A percentile compares a stretch with the other conserved stretches of the same genome.
phyloP scores from a whole-genome alignment of 805 yeast genomes.

The Lipomyces anomalus region DNA sequence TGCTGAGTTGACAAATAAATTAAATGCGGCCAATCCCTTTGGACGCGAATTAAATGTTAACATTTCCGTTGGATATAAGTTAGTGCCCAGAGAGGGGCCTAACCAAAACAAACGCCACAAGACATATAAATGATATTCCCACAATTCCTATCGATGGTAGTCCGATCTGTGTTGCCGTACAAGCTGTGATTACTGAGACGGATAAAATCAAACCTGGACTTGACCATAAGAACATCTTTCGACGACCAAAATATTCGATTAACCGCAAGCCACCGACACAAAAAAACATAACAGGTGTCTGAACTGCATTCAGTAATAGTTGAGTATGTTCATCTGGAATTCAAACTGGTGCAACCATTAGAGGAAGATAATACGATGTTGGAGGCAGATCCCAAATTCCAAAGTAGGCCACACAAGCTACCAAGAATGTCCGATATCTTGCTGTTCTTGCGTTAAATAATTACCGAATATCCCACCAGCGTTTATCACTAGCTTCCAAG shows the following conservation, averaged over 20 bases:
- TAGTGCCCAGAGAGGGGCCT: neutral
- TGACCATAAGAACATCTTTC: conserved; percentile 34
- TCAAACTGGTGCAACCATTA: conserved; percentile 49
- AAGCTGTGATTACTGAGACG: too few relatives aligned
- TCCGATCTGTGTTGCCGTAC: too few relatives aligned
- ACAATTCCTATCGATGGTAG: too few relatives aligned
- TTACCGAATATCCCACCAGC: too few relatives aligned
- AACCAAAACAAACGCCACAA: neutral
- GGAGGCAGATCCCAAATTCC: too few relatives aligned
- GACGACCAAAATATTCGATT: conserved; percentile 30
- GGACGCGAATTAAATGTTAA: too few relatives aligned
- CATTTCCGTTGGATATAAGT: too few relatives aligned
- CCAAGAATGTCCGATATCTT: neutral
- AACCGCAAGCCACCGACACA: conserved; percentile 35
- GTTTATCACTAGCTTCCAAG: too few relatives aligned
- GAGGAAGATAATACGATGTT: conserved; percentile 46
- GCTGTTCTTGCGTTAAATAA: too few relatives aligned
- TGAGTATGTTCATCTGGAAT: conserved; percentile 43
- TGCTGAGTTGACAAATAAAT: too few relatives aligned
- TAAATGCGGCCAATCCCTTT: too few relatives aligned
- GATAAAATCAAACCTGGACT: conserved; percentile 36
- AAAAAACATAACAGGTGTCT: conserved; percentile 34
- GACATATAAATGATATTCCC: too few relatives aligned
- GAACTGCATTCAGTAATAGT: conserved; percentile 47
- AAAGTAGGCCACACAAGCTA: conserved; percentile 31